phyloP scores from a whole-genome alignment of 1,139 yeast species.

The Pichia inconspicua region DNA sequence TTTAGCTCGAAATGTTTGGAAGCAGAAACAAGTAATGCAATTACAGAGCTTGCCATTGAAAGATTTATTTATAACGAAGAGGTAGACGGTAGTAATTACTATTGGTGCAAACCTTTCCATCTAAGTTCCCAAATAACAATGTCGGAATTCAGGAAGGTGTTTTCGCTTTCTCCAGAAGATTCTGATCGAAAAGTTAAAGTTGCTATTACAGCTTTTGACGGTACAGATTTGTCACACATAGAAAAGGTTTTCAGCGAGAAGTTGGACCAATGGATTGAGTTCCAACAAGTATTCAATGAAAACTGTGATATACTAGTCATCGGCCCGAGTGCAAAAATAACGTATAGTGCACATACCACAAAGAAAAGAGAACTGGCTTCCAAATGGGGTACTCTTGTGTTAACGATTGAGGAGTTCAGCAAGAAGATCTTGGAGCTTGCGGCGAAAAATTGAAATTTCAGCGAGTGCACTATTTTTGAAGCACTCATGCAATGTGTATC shows the following conservation, averaged over 20 bases:
- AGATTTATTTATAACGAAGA: constrained; percentile 34
- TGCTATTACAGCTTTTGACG: constrained; percentile 74
- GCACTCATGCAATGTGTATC: too few relatives aligned
- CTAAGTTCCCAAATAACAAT: constrained; percentile 21
- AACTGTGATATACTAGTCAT: constrained; percentile 53
- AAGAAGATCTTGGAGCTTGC: not conserved
- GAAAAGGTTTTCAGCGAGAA: constrained; percentile 44
- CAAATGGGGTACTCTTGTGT: constrained; percentile 18
- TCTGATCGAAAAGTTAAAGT: constrained; percentile 28
- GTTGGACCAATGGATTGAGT: constrained; percentile 36
- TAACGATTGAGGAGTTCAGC: constrained; percentile 16
- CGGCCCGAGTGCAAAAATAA: not conserved
- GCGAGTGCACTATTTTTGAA: not conserved
- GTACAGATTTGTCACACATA: constrained; percentile 77
- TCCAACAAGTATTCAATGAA: constrained; percentile 46
- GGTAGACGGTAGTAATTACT: constrained; percentile 18
- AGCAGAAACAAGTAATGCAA: constrained; percentile 7
- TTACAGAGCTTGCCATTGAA: constrained; percentile 82
- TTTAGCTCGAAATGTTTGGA: constrained; percentile 9
- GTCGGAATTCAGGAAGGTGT: constrained; percentile 4
- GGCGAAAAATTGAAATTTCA: not conserved
- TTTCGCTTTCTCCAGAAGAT: not conserved
- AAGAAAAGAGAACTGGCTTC: constrained; percentile 19
- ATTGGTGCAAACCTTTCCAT: constrained; percentile 54
- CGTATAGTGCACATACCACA: not conserved